Evolutionary conservation across 108 stramenopile genomes (phyloP), one percentile per base, ranked within the genome.

Genomic region (Skeletonema potamos): DNA sequence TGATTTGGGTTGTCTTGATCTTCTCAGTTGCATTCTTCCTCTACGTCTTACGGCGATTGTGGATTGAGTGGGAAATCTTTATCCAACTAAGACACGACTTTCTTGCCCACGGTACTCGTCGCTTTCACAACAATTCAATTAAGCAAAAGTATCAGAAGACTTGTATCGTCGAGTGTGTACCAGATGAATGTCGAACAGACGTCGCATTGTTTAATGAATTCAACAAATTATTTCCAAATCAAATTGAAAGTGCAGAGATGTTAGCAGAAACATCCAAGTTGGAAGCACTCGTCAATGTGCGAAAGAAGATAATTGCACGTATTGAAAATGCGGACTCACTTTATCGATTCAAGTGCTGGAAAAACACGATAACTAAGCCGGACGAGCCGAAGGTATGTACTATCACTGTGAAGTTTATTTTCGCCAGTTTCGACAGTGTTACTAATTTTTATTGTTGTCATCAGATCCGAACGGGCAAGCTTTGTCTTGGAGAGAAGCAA

Each of bases 61-160:
- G 87, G 87, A 75, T 85, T 2, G 88, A 89, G 66, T 89, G 88
- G 88, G 86, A 82, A 73, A 66, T 81, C 2, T 82, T 87, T 37
- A 72, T 85, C 18, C 67, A 79, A 44, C 55, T 85, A 13, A 67
- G 88, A 29, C 84, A 81, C 32, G 79, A 83, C 3, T 89, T 85
- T 68, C 59, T 89, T 10, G 84, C 70, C 0, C 69, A 82, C 39
- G 88, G 88, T 9, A 86, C 86, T 64, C 51, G 77, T 20, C 48
- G 57, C 18, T 79, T 79, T 26, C 56, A 81, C 32, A 70, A 63
- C 18, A 44, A 72, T 2, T 65, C 77, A 17, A 73, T 86, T 69
- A 33, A 82, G 62, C 55, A 74, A 9, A 83, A 85, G 66, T 89
- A 81, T 58, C 78, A 82, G 6, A 83, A 80, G 36, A 74, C 84